Evolutionary conservation across 257 asterid genomes (phyloP).

Genomic region (Agastache rugosa): DNA sequence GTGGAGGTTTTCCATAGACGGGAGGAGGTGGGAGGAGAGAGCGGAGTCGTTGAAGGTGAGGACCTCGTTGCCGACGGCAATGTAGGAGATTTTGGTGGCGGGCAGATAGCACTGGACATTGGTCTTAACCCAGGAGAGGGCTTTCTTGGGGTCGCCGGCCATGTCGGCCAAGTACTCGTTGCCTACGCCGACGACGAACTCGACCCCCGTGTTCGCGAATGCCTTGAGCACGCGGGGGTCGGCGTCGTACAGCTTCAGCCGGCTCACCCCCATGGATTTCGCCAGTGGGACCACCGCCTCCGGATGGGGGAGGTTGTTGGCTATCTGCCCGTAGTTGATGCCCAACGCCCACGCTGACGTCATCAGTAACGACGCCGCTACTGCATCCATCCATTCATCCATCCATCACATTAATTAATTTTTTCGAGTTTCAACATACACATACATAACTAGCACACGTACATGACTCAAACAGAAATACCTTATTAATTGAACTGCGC

Average conservation of each 20-base stretch:
- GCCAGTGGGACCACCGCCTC: constrained; percentile 61
- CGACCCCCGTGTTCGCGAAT: constrained; percentile 81
- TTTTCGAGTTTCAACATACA: too few species aligned
- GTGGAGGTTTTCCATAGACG: constrained; percentile 80
- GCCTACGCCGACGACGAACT: constrained; percentile 71
- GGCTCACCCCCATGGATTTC: constrained; percentile 69
- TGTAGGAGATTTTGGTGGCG: constrained; percentile 69
- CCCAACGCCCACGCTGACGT: constrained; percentile 46
- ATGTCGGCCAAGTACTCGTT: constrained; percentile 61
- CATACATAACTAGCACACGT: too few species aligned
- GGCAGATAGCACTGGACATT: constrained; percentile 70
- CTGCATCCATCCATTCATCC: too few species aligned
- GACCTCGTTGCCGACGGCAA: constrained; percentile 89
- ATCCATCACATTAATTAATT: too few species aligned
- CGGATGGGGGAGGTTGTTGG: constrained; percentile 81
- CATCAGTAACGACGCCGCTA: constrained; percentile 12
- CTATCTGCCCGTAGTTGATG: constrained; percentile 90
- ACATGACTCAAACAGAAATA: too few species aligned
- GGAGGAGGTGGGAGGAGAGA: constrained; percentile 60
- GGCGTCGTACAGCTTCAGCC: constrained; percentile 85
- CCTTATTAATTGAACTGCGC: too few species aligned
- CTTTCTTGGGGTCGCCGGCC: constrained; percentile 62
- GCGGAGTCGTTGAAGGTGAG: constrained; percentile 70
- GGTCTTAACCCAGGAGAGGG: constrained; percentile 69
- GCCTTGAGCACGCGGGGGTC: constrained; percentile 81